Conservation (phyloP, 2,329 filamentous ascomycete genomes). For the Trichoderma atroviride region DNA sequence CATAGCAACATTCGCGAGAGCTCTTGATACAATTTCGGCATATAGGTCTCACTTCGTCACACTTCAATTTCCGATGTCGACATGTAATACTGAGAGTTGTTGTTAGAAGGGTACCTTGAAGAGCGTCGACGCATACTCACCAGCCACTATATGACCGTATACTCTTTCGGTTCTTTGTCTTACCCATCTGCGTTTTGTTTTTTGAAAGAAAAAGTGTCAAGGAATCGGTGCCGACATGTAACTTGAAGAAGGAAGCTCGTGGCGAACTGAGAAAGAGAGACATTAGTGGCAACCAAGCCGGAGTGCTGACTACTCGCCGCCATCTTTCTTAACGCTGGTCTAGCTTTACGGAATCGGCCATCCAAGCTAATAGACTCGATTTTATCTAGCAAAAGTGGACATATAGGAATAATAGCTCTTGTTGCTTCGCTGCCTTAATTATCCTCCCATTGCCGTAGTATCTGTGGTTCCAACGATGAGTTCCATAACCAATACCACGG, state of each 20-base stretch:
- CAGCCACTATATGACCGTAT: conserved; percentile 15
- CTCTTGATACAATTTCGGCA: conserved; percentile 11
- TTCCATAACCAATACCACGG: not conserved
- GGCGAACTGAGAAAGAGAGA: not conserved
- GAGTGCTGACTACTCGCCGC: not conserved
- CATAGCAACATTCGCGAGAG: conserved; percentile 1
- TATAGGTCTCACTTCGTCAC: conserved; percentile 8
- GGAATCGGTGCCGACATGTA: not conserved
- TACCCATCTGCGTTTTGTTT: not conserved
- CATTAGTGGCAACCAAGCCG: conserved; percentile 7
- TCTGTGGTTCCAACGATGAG: not conserved
- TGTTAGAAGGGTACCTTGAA: not conserved
- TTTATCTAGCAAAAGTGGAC: not conserved
- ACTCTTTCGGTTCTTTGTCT: not conserved
- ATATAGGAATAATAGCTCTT: not conserved
- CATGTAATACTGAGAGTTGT: not conserved
- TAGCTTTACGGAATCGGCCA: not conserved
- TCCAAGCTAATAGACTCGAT: not conserved
- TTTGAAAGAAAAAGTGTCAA: not conserved
- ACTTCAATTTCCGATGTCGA: conserved; percentile 13
- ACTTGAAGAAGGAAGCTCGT: not conserved
- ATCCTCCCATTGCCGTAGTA: not conserved
- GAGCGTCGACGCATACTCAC: not conserved
- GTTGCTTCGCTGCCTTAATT: not conserved
- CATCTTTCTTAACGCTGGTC: not conserved